Conservation (phyloP, 495 filamentous ascomycete species). For the Cercophora sp. region DNA sequence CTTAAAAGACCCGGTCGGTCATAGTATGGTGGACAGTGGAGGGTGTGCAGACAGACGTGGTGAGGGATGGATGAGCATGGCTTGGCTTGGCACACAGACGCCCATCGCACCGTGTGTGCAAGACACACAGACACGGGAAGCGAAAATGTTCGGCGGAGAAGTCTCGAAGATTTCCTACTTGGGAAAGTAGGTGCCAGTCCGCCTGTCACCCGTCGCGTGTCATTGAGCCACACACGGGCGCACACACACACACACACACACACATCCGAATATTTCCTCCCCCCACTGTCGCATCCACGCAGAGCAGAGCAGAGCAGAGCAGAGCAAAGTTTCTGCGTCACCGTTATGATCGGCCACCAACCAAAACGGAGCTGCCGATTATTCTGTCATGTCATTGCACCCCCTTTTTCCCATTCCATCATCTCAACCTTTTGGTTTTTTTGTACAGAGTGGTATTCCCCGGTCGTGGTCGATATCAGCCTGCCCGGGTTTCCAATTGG, state of each 20-base stretch:
- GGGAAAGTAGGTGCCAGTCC: slow-evolving; percentile 18
- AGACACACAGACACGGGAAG: slow-evolving; percentile 6
- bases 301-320: too few species aligned
- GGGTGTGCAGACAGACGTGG: not conserved
- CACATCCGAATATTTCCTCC: too few species aligned
- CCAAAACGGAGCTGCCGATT: not conserved
- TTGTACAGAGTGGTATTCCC: not conserved
- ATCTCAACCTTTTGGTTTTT: not conserved
- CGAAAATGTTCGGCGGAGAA: slow-evolving; percentile 21
- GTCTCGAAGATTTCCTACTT: slow-evolving; percentile 28
- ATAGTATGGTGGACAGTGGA: too few species aligned
- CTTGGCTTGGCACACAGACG: slow-evolving; percentile 14
- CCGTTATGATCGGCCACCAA: too few species aligned
- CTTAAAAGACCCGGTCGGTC: slow-evolving; percentile 6
- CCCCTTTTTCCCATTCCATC: not conserved
- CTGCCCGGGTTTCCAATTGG: not conserved
- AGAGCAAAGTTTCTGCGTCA: too few species aligned
- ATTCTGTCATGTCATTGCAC: not conserved
- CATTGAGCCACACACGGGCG: not conserved
- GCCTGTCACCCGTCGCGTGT: not conserved
- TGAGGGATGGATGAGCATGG: not conserved
- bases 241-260: too few species aligned
- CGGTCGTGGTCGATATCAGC: not conserved
- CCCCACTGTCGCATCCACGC: not conserved
- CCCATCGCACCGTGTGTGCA: slow-evolving; percentile 1